Conservation (phyloP, 345 rosid genomes). For the Salix purpurea region DNA sequence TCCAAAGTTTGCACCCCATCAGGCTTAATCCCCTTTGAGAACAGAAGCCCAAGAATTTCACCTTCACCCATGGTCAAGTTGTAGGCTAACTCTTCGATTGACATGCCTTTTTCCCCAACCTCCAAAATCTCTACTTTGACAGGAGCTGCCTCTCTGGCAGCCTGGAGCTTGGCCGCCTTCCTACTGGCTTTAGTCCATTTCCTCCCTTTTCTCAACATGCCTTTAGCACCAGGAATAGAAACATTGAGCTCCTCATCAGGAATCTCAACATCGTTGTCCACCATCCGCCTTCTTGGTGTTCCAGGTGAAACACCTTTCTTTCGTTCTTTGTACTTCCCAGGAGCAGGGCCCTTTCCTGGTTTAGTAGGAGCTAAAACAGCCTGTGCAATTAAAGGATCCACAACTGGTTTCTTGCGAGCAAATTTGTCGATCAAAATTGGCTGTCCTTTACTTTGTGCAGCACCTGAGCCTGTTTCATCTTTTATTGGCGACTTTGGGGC, state of each 20-base stretch:
- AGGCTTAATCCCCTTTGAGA: slow-evolving; percentile 87
- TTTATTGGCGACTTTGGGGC: slow-evolving; percentile 36
- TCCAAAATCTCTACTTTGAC: slow-evolving; percentile 92
- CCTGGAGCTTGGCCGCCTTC: slow-evolving; percentile 86
- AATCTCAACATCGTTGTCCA: slow-evolving; percentile 43
- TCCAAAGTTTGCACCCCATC: slow-evolving; percentile 95
- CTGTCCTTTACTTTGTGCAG: slow-evolving; percentile 54
- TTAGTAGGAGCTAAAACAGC: slow-evolving; percentile 72
- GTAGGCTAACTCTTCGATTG: slow-evolving; percentile 81
- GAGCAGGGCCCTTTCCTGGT: slow-evolving; percentile 65
- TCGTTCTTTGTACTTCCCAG: slow-evolving; percentile 68
- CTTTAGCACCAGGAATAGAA: slow-evolving; percentile 49
- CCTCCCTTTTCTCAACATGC: slow-evolving; percentile 72
- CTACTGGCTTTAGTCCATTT: slow-evolving; percentile 97
- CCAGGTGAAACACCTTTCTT: slow-evolving; percentile 56
- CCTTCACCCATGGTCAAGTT: slow-evolving; percentile 78
- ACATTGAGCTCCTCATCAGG: slow-evolving; percentile 69
- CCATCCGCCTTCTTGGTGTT: slow-evolving; percentile 54
- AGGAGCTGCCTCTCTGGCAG: slow-evolving; percentile 94
- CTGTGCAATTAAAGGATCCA: slow-evolving; percentile 66
- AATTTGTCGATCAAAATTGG: slow-evolving; percentile 92
- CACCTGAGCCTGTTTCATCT: slow-evolving; percentile 37
- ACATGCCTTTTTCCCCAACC: slow-evolving; percentile 88
- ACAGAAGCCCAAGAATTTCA: slow-evolving; percentile 78
- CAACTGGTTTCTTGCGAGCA: slow-evolving; percentile 66